Evolutionary conservation across 2,329 filamentous ascomycete genomes (phyloP).

Genomic region (Alternaria arbusti): DNA sequence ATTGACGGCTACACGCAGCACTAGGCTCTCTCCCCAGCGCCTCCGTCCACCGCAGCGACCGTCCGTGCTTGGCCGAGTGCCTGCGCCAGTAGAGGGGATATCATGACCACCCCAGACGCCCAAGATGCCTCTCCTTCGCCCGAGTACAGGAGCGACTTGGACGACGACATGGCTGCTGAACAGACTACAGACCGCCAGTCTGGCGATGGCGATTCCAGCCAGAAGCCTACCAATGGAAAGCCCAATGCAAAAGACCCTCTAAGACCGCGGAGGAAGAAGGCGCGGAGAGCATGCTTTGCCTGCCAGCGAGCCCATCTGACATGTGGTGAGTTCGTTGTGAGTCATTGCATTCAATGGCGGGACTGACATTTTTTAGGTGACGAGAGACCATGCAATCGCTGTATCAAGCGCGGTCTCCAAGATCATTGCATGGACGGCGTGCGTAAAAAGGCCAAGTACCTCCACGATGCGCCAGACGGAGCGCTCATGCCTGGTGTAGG

Average conservation of each 20-base stretch:
- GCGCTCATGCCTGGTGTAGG: slow-evolving; percentile 86
- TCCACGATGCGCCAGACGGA: slow-evolving; percentile 92
- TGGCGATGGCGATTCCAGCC: slow-evolving; percentile 42
- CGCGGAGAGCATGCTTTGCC: slow-evolving; percentile 90
- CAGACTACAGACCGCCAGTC: slow-evolving; percentile 48
- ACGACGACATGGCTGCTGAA: slow-evolving; percentile 54
- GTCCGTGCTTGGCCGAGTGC: slow-evolving; percentile 36
- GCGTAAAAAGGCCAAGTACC: slow-evolving; percentile 98
- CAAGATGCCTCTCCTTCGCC: slow-evolving; percentile 57
- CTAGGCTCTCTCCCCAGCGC: slow-evolving; percentile 49
- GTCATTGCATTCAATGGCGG: neutral
- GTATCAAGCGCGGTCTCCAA: slow-evolving; percentile 89
- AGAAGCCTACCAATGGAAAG: slow-evolving; percentile 43
- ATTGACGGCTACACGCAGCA: slow-evolving; percentile 49
- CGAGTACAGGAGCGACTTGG: slow-evolving; percentile 52
- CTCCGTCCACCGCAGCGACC: slow-evolving; percentile 41
- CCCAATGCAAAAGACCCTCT: slow-evolving; percentile 82
- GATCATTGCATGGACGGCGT: slow-evolving; percentile 95
- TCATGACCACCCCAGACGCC: slow-evolving; percentile 57
- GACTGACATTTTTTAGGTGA: slow-evolving; percentile 68
- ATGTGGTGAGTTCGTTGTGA: slow-evolving; percentile 75
- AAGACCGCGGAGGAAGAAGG: slow-evolving; percentile 92
- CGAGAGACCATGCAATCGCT: slow-evolving; percentile 90
- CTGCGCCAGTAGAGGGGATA: slow-evolving; percentile 46
- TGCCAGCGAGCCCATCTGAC: slow-evolving; percentile 97